Percentiles rank a stretch among this genome's conserved stretches.
Conservation (phyloP, 257 asterid species). For the Salvia rosmarinus region DNA sequence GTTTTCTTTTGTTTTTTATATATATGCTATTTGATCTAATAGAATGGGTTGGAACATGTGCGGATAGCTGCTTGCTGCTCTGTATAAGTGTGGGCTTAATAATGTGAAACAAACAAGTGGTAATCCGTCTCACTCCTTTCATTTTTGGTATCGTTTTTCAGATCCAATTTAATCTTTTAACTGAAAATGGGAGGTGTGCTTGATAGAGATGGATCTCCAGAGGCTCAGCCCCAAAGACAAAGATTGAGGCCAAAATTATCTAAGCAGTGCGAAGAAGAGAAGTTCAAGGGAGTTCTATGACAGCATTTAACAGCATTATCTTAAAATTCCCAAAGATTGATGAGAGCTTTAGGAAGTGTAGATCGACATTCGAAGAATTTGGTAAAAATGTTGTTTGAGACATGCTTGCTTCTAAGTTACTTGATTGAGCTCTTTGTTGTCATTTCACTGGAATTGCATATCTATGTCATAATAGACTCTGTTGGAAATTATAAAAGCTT, state of each 20-base stretch:
- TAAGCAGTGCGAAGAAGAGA: slow-evolving; percentile 74
- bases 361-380: slow-evolving; percentile 61
- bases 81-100: not conserved
- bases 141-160: slow-evolving; percentile 20
- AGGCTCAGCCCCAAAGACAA: slow-evolving; percentile 59
- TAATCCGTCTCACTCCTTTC: not conserved
- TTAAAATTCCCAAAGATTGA: slow-evolving; percentile 86
- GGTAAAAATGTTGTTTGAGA: slow-evolving; percentile 48
- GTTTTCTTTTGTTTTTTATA: too few species aligned
- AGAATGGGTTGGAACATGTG: too few species aligned
- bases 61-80: too few species aligned
- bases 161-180: slow-evolving; percentile 19
- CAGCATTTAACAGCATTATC: slow-evolving; percentile 73
- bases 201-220: slow-evolving; percentile 58
- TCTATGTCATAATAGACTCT: not conserved
- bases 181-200: slow-evolving; percentile 69
- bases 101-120: not conserved
- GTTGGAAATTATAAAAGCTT: not conserved
- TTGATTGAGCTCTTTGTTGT: not conserved
- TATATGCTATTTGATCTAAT: too few species aligned
- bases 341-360: slow-evolving; percentile 76
- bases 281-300: slow-evolving; percentile 63
- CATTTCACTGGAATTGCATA: not conserved
- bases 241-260: slow-evolving; percentile 69
- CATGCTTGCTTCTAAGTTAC: not conserved